Conservation (phyloP, 257 asterid genomes). For the Salvia miltiorrhiza region DNA sequence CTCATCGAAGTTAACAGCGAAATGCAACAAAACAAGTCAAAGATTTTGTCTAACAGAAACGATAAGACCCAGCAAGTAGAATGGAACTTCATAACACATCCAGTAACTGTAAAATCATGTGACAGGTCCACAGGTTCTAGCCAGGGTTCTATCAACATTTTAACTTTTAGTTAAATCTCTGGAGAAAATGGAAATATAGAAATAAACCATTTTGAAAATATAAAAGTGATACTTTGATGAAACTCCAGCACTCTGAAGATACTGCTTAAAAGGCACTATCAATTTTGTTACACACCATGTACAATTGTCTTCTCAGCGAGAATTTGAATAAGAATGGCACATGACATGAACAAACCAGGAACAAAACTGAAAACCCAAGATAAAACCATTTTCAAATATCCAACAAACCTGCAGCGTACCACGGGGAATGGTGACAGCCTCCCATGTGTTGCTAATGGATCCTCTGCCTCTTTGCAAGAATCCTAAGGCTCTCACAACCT, state of each 20-base stretch:
- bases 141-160: not conserved
- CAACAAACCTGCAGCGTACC: conserved; percentile 99
- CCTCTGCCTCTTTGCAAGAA: conserved; percentile 74
- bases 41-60: not conserved
- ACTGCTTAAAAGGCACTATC: not conserved
- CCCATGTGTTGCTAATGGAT: conserved; percentile 55
- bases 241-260: not conserved
- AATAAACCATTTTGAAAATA: not conserved
- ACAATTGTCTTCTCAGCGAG: not conserved
- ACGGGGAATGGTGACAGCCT: conserved; percentile 84
- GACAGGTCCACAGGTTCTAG: not conserved
- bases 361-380: not conserved
- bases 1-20: not conserved
- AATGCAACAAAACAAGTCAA: not conserved
- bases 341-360: conserved; percentile 9
- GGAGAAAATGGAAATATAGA: not conserved
- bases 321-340: not conserved
- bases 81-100: not conserved
- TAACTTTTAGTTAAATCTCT: not conserved
- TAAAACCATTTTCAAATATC: conserved; percentile 29
- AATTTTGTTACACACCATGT: conserved; percentile 1
- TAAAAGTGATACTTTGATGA: not conserved
- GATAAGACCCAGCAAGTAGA: not conserved
- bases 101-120: not conserved
- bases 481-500: conserved; percentile 93